These are phyloP conservation scores for Candida albicans DNA, from an alignment of 1,139 yeast species.

Conservation along the genomic window DNA sequence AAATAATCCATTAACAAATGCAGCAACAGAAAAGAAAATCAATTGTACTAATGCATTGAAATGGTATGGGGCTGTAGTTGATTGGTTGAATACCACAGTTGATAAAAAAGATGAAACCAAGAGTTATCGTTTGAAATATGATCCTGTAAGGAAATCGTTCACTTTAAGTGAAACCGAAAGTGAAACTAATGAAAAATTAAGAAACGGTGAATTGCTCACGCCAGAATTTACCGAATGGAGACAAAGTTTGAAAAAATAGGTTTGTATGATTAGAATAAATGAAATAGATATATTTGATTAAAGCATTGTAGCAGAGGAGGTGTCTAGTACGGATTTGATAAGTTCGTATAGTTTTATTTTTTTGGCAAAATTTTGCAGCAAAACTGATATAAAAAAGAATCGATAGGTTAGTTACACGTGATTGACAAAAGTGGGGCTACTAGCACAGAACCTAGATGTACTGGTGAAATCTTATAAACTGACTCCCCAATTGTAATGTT, in stretches of 20 bases:
- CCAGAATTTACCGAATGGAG: slow-evolving; percentile 68
- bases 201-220: slow-evolving; percentile 46
- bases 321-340: no score
- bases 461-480: no score
- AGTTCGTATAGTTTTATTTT: no score
- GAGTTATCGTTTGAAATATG: slow-evolving; percentile 35
- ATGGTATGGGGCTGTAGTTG: slow-evolving; percentile 82
- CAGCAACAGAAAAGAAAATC: slow-evolving; percentile 31
- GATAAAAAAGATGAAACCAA: slow-evolving; percentile 44
- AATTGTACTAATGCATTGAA: slow-evolving; percentile 76
- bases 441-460: no score
- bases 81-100: slow-evolving; percentile 65
- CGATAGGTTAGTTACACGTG: no score
- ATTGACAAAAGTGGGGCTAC: no score
- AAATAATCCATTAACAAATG: slow-evolving; percentile 34
- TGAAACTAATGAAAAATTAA: slow-evolving; percentile 26
- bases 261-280: background rate
- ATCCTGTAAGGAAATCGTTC: slow-evolving; percentile 33
- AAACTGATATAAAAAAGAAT: no score
- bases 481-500: no score
- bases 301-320: no score
- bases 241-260: slow-evolving; percentile 11
- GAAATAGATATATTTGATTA: no score
- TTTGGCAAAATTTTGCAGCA: no score
- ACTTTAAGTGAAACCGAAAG: slow-evolving; percentile 29